phyloP scores from a whole-genome alignment of 768 basidiomycete species.

The Lactarius trivialis region DNA sequence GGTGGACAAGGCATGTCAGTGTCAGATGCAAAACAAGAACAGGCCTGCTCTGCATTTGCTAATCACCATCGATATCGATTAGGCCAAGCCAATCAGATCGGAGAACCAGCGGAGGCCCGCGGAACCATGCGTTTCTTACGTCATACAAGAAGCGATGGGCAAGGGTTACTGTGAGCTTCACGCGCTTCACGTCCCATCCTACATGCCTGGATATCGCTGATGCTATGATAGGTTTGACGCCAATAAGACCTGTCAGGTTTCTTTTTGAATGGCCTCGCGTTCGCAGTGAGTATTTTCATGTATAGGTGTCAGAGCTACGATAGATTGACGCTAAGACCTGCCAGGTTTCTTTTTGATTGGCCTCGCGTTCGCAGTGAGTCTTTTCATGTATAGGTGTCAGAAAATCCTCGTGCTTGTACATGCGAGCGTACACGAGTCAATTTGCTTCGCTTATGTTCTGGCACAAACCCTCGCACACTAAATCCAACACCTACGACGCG shows the following conservation, averaged over 20 bases:
- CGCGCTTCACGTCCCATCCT: not conserved
- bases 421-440: not conserved
- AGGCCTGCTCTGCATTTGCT: not conserved
- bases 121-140: not conserved
- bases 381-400: not conserved
- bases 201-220: not conserved
- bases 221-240: too few relatives aligned
- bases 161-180: too few relatives aligned
- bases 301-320: not conserved
- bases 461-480: not conserved
- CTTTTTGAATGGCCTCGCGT: not conserved
- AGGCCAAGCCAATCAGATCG: not conserved
- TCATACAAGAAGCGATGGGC: not conserved
- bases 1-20: not conserved
- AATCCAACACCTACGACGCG: not conserved
- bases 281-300: not conserved
- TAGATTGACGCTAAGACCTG: not conserved
- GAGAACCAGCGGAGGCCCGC: not conserved
- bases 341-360: not conserved
- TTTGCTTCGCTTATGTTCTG: not conserved
- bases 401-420: not conserved
- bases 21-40: too few relatives aligned
- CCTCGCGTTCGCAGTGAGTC: not conserved
- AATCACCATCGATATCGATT: not conserved
- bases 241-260: not conserved